A percentile compares a stretch with the other conserved stretches of the same genome.
Evolutionary conservation across 2,329 filamentous ascomycete genomes (phyloP).

Genomic region (Xylariaceae sp.): DNA sequence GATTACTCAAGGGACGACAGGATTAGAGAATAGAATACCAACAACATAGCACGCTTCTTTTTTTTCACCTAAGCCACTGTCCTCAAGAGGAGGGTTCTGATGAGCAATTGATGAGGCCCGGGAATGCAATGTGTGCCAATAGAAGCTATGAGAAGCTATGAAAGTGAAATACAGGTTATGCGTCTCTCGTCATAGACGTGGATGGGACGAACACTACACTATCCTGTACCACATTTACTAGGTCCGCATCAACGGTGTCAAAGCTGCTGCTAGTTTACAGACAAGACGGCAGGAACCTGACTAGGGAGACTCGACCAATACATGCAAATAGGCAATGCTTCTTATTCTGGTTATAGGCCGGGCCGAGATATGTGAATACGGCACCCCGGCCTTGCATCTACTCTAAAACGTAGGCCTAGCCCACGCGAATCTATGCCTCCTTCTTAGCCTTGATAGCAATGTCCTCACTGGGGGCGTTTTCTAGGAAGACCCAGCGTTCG

Average conservation of each 20-base stretch:
- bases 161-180: neutral
- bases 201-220: conserved; percentile 17
- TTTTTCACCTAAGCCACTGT: neutral
- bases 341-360: conserved; percentile 11
- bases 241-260: conserved; percentile 6
- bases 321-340: conserved; percentile 6
- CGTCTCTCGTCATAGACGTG: conserved; percentile 10
- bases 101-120: neutral
- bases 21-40: conserved; percentile 52
- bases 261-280: conserved; percentile 9
- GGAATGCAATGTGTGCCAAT: conserved; percentile 5
- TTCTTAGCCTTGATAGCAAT: conserved; percentile 46
- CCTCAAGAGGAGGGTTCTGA: neutral
- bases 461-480: conserved; percentile 38
- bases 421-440: conserved; percentile 32
- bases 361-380: conserved; percentile 7
- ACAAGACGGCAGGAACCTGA: neutral
- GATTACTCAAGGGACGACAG: conserved; percentile 95
- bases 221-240: conserved; percentile 24
- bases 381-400: conserved; percentile 29
- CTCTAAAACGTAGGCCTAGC: conserved; percentile 32
- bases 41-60: neutral
- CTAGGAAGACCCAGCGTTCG: conserved; percentile 63
- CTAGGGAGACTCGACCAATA: conserved; percentile 1
- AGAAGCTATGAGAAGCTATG: neutral